phyloP scores from a whole-genome alignment of 176 grass and related monocot genomes.

The Miscanthus lutarioriparius region DNA sequence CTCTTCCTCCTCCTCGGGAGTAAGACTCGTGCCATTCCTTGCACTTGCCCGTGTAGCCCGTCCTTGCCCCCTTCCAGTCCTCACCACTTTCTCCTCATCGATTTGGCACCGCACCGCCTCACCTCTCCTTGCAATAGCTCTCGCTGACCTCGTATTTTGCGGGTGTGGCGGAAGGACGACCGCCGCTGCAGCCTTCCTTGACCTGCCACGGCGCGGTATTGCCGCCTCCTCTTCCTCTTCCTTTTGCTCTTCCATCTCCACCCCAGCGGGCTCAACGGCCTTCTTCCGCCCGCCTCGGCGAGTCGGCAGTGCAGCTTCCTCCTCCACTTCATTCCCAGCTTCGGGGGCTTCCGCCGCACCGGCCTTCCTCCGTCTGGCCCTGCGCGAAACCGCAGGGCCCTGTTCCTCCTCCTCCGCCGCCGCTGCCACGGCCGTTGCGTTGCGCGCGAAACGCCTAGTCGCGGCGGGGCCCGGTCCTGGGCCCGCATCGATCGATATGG shows the following conservation, averaged over 20 bases:
- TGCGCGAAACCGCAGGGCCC: not conserved
- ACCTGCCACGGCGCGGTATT: slow-evolving; percentile 4
- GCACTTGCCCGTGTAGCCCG: slow-evolving; percentile 7
- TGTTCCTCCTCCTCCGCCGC: slow-evolving; percentile 9
- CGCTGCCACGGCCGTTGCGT: not conserved
- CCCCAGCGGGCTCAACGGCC: not conserved
- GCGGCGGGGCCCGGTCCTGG: not conserved
- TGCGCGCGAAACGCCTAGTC: slow-evolving; percentile 38
- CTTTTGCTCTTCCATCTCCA: not conserved
- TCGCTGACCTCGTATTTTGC: slow-evolving; percentile 23
- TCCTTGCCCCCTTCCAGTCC: not conserved
- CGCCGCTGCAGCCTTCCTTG: slow-evolving; percentile 13
- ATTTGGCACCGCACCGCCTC: not conserved
- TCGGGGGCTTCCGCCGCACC: not conserved
- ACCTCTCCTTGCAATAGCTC: slow-evolving; percentile 19
- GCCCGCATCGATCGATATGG: slow-evolving; percentile 32
- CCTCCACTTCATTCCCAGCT: slow-evolving; percentile 9
- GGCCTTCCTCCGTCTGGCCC: slow-evolving; percentile 34
- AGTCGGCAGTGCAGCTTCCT: not conserved
- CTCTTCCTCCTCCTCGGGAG: not conserved
- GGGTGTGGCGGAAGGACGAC: not conserved
- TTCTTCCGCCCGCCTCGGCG: slow-evolving; percentile 23
- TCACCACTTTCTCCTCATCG: not conserved
- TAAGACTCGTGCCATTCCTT: not conserved
- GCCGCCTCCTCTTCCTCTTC: not conserved